Conservation (phyloP, 306 rosid species). For the Nissolia schottii region DNA sequence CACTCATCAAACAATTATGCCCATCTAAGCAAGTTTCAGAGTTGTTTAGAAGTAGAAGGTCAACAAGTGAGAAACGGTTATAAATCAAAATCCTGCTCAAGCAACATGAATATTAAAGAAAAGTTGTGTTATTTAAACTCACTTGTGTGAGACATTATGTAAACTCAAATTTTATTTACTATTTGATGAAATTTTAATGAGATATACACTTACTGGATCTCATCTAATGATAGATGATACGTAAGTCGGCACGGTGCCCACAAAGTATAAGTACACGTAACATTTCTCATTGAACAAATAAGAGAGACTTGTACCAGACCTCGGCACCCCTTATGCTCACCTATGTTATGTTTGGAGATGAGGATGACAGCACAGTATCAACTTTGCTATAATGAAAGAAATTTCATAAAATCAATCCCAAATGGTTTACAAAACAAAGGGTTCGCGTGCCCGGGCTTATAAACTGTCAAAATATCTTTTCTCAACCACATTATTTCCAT, state of each 20-base stretch:
- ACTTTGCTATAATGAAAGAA: not conserved
- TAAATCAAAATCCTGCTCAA: not conserved
- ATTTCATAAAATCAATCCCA: not conserved
- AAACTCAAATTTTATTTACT: no score
- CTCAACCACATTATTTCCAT: not conserved
- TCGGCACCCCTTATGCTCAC: not conserved
- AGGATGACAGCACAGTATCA: not conserved
- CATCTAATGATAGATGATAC: no score
- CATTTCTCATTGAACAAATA: not conserved
- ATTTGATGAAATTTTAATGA: no score
- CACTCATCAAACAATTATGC: not conserved
- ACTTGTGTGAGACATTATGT: no score
- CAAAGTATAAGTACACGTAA: no score
- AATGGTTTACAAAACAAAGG: not conserved
- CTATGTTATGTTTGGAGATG: not conserved
- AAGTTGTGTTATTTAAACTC: no score
- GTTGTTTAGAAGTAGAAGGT: not conserved
- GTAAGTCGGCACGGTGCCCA: no score
- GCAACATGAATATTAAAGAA: not conserved
- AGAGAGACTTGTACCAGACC: not conserved
- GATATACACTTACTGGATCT: no score
- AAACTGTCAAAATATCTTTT: not conserved
- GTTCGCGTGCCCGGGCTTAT: not conserved
- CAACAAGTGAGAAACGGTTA: not conserved
- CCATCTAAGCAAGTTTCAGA: not conserved